A percentile compares a stretch with the other conserved stretches of the same genome.
phyloP scores from a whole-genome alignment of 495 filamentous ascomycete species.

The Alectoria sarmentosa region DNA sequence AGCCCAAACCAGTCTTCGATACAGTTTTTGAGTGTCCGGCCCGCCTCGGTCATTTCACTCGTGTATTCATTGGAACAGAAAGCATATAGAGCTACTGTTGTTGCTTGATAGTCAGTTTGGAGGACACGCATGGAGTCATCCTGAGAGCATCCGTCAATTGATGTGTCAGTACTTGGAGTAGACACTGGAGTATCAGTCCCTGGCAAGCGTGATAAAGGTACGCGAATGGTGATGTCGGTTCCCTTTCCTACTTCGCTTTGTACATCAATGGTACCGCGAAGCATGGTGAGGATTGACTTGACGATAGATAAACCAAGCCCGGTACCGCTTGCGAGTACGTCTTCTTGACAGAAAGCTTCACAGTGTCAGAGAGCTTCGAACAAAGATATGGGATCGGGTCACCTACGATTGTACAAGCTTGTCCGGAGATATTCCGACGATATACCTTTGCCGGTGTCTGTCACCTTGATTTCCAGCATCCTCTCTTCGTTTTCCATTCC shows the following conservation, averaged over 20 bases:
- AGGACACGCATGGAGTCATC: conserved; percentile 21
- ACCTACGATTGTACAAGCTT: conserved; percentile 33
- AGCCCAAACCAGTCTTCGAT: conserved; percentile 43
- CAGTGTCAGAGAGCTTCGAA: background rate
- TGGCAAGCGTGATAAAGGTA: conserved; percentile 35
- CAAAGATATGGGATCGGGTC: background rate
- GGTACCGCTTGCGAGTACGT: conserved; percentile 47
- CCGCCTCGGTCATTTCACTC: conserved; percentile 9
- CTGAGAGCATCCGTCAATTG: conserved; percentile 4
- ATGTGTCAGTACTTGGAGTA: conserved; percentile 22
- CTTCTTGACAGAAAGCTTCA: conserved; percentile 42
- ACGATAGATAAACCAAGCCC: conserved; percentile 49
- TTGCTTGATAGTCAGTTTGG: conserved; percentile 12
- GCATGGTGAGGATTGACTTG: conserved; percentile 45
- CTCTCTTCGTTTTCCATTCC: conserved; percentile 18
- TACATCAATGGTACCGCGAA: conserved; percentile 48
- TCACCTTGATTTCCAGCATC: conserved; percentile 36
- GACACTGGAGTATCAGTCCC: conserved; percentile 20
- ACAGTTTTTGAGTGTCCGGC: conserved; percentile 28
- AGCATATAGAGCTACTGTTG: conserved; percentile 30
- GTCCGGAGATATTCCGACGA: conserved; percentile 38
- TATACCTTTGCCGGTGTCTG: conserved; percentile 43
- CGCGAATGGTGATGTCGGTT: conserved; percentile 43
- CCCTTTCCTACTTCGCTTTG: conserved; percentile 44
- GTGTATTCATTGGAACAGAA: conserved; percentile 12